Percentiles rank a stretch among this genome's conserved stretches.
Conservation (phyloP, 2,329 filamentous ascomycete species). For the Colletotrichum aenigma region DNA sequence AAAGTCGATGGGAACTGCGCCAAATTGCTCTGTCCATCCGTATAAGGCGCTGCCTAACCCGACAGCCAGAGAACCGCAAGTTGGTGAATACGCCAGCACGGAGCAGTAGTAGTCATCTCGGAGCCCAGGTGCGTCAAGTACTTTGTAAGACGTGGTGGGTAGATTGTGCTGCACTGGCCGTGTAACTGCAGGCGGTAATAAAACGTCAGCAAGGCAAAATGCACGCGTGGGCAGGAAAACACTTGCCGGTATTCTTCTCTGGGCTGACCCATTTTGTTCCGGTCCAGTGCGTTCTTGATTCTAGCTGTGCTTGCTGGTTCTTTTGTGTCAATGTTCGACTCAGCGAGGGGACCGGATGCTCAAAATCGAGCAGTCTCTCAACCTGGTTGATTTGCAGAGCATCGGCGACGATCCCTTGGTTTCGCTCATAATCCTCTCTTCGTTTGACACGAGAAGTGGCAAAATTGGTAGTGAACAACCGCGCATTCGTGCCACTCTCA, state of each 20-base stretch:
- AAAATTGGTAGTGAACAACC: constrained; percentile 62
- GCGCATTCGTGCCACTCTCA: constrained; percentile 76
- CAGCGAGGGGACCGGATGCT: constrained; percentile 29
- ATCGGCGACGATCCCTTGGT: constrained; percentile 76
- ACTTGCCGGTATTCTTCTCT: neutral
- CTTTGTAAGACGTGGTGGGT: constrained; percentile 77
- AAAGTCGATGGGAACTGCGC: constrained; percentile 62
- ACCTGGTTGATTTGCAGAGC: constrained; percentile 81
- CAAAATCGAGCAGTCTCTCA: constrained; percentile 67
- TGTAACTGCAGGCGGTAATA: neutral
- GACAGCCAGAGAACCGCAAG: constrained; percentile 78
- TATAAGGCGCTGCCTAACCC: constrained; percentile 82
- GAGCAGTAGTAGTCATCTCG: constrained; percentile 97
- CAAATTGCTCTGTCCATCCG: constrained; percentile 81
- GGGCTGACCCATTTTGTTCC: constrained; percentile 42
- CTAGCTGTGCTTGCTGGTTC: constrained; percentile 7
- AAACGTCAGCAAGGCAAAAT: neutral
- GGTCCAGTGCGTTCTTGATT: constrained; percentile 43
- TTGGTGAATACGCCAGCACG: constrained; percentile 81
- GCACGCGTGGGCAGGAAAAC: neutral
- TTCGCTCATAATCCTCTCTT: constrained; percentile 68
- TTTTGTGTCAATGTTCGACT: neutral
- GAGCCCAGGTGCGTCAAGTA: constrained; percentile 87
- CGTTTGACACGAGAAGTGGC: constrained; percentile 41
- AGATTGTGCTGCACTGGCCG: constrained; percentile 38